A percentile compares a stretch with the other conserved stretches of the same genome.
phyloP scores from a whole-genome alignment of 352 stramenopile species.

The Phytophthora foliorum region DNA sequence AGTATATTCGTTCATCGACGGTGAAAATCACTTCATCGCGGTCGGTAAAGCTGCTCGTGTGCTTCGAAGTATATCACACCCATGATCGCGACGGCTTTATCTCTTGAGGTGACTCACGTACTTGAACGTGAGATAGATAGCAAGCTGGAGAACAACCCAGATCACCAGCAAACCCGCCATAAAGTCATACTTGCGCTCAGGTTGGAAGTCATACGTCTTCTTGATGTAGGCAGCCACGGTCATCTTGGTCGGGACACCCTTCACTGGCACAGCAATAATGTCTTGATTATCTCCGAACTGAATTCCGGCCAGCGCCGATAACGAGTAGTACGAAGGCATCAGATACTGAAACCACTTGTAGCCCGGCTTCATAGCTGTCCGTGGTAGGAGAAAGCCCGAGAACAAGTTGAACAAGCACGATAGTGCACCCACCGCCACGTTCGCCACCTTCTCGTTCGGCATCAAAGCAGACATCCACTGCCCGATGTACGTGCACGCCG shows the following conservation, averaged over 20 bases:
- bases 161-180: conserved; percentile 56
- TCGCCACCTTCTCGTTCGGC: conserved; percentile 74
- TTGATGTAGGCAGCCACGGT: conserved; percentile 41
- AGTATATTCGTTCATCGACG: conserved; percentile 1
- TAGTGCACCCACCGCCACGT: conserved; percentile 65
- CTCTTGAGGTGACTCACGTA: conserved; percentile 75
- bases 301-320: conserved; percentile 39
- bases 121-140: conserved; percentile 75
- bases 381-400: conserved; percentile 52
- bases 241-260: conserved; percentile 5
- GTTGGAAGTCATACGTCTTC: conserved; percentile 55
- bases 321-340: conserved; percentile 59
- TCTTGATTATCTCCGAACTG: conserved; percentile 41
- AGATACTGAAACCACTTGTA: conserved; percentile 73
- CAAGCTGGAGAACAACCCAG: conserved; percentile 55
- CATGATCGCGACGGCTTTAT: conserved; percentile 27
- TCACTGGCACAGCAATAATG: conserved; percentile 12
- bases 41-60: neutral
- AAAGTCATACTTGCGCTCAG: conserved; percentile 53
- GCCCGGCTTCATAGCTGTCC: conserved; percentile 44
- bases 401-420: conserved; percentile 73
- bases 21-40: neutral
- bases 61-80: no score
- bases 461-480: conserved; percentile 76
- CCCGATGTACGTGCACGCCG: conserved; percentile 60